phyloP scores from a whole-genome alignment of 2,329 filamentous ascomycete species.

The Fusarium fracticaudum region DNA sequence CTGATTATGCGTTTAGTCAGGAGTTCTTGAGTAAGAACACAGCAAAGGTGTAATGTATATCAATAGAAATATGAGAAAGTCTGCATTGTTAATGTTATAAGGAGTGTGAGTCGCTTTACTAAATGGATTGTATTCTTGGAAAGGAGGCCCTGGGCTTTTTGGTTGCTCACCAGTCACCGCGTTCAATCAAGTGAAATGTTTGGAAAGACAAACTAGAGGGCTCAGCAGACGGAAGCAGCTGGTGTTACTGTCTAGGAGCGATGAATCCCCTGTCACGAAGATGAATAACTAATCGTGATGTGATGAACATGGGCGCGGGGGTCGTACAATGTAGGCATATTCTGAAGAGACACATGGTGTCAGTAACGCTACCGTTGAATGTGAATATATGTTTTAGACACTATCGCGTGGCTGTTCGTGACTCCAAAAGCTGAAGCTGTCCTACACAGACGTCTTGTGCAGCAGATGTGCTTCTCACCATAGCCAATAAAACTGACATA shows the following conservation, averaged over 20 bases:
- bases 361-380: fast-evolving
- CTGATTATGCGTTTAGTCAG: background rate
- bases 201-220: fast-evolving
- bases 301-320: background rate
- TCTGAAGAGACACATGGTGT: background rate
- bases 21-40: background rate
- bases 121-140: no score
- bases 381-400: fast-evolving
- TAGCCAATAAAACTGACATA: background rate
- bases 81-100: no score
- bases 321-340: background rate
- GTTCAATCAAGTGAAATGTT: background rate
- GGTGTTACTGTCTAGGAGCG: fast-evolving
- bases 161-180: no score
- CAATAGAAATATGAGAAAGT: no score
- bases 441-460: background rate
- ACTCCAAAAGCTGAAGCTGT: background rate
- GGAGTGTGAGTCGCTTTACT: no score
- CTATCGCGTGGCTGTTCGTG: fast-evolving
- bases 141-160: no score
- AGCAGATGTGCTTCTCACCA: background rate
- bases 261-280: background rate
- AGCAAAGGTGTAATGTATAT: no score
- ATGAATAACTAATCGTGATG: background rate
- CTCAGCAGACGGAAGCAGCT: fast-evolving